These are phyloP conservation scores for Penstemon newberryi DNA, from an alignment of 257 asterid genomes.

Conservation along the genomic window DNA sequence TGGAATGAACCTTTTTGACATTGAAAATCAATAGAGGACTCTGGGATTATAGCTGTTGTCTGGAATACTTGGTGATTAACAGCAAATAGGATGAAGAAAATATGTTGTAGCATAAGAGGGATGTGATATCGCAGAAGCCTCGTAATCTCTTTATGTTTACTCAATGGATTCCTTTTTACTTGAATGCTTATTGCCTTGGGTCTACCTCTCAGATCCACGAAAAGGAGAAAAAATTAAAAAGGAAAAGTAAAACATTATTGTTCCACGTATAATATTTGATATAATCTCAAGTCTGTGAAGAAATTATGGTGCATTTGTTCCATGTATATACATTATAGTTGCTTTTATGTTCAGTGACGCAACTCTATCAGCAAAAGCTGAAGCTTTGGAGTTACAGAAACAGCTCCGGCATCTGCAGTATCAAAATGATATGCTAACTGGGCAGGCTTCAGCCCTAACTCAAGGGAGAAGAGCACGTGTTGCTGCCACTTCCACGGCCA, in stretches of 20 bases:
- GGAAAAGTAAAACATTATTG: not conserved
- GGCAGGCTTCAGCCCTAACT: conserved; percentile 83
- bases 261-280: conserved; percentile 12
- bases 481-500: conserved; percentile 84
- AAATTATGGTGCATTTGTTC: conserved; percentile 26
- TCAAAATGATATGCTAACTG: conserved; percentile 85
- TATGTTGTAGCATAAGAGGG: not conserved
- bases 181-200: conserved; percentile 4
- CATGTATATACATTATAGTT: conserved; percentile 33
- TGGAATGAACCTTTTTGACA: conserved; percentile 10
- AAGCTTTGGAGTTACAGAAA: conserved; percentile 90
- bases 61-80: not conserved
- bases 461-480: conserved; percentile 98
- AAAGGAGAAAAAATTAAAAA: not conserved
- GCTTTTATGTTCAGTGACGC: conserved; percentile 65
- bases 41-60: conserved; percentile 14
- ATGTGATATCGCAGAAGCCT: conserved; percentile 2
- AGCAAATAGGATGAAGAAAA: conserved; percentile 13
- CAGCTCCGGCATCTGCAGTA: conserved; percentile 80
- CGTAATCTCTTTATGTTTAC: not conserved
- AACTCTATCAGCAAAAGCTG: conserved; percentile 77
- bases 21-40: conserved; percentile 1
- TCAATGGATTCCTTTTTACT: conserved; percentile 13
- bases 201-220: conserved; percentile 5
- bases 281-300: not conserved